Conservation (phyloP, 495 filamentous ascomycete species). For the Cercophora samala region DNA sequence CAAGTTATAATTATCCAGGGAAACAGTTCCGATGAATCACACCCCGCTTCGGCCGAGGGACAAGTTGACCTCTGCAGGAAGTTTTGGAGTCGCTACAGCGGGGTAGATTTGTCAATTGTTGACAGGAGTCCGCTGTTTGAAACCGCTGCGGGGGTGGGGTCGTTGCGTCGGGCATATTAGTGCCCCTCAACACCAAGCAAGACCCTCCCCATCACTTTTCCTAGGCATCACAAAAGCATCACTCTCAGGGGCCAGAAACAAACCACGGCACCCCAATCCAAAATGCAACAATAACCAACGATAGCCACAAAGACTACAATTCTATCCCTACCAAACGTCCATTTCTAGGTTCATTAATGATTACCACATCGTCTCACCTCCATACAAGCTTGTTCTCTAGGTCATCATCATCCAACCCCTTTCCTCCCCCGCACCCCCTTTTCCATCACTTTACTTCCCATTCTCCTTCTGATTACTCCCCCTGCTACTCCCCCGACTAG, state of each 20-base stretch:
- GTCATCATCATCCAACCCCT: not conserved
- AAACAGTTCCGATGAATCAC: not conserved
- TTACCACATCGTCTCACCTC: not conserved
- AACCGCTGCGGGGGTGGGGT: not conserved
- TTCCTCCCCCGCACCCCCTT: not conserved
- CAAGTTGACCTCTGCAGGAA: not conserved
- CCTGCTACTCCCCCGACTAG: constrained; percentile 1
- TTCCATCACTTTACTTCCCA: not conserved
- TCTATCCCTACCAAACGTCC: not conserved
- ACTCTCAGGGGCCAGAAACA: no score
- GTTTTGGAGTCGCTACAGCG: not conserved
- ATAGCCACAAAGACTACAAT: not conserved
- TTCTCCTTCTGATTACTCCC: constrained; percentile 9
- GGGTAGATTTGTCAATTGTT: constrained; percentile 8
- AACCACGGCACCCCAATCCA: not conserved
- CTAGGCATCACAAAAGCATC: not conserved
- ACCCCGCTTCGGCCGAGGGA: not conserved
- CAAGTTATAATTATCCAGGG: not conserved
- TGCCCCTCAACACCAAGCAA: not conserved
- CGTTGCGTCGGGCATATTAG: not conserved
- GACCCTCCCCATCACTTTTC: not conserved
- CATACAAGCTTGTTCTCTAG: no score
- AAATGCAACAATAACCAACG: not conserved
- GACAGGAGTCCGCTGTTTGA: not conserved
- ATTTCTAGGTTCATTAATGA: not conserved